These are phyloP conservation scores for Dactylorhiza incarnata DNA, from an alignment of 106 monocot genomes.

Conservation along the genomic window DNA sequence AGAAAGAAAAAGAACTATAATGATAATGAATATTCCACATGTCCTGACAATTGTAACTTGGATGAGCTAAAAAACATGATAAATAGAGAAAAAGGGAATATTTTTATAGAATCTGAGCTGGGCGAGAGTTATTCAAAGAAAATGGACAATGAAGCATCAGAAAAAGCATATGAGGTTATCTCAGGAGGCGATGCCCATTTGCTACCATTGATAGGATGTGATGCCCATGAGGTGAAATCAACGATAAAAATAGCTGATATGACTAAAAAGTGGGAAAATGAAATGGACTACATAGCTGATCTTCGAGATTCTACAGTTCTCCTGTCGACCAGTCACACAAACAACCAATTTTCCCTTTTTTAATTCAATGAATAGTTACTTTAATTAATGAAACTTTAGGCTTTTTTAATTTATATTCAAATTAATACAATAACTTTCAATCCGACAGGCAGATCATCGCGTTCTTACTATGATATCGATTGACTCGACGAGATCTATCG, in stretches of 20 bases:
- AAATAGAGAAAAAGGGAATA: too few species aligned
- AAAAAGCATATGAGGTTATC: neutral
- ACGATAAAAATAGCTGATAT: slow-evolving; percentile 1
- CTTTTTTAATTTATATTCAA: too few species aligned
- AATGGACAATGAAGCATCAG: neutral
- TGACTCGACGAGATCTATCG: too few species aligned
- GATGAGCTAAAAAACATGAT: neutral
- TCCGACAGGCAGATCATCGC: too few species aligned
- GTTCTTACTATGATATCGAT: too few species aligned
- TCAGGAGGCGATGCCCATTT: neutral
- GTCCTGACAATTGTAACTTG: neutral
- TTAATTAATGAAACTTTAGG: too few species aligned
- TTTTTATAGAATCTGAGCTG: neutral
- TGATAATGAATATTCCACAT: neutral
- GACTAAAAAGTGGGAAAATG: slow-evolving; percentile 10
- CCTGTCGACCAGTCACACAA: too few species aligned
- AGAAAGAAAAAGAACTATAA: neutral
- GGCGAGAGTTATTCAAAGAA: slow-evolving; percentile 1
- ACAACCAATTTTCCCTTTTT: too few species aligned
- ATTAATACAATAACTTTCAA: too few species aligned
- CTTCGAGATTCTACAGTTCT: neutral
- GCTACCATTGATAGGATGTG: too few species aligned
- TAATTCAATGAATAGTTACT: too few species aligned
- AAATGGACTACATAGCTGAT: neutral
- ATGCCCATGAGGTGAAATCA: too few species aligned